Evolutionary conservation across 2,329 filamentous ascomycete species (phyloP).

Genomic region (Geosmithia morbida): DNA sequence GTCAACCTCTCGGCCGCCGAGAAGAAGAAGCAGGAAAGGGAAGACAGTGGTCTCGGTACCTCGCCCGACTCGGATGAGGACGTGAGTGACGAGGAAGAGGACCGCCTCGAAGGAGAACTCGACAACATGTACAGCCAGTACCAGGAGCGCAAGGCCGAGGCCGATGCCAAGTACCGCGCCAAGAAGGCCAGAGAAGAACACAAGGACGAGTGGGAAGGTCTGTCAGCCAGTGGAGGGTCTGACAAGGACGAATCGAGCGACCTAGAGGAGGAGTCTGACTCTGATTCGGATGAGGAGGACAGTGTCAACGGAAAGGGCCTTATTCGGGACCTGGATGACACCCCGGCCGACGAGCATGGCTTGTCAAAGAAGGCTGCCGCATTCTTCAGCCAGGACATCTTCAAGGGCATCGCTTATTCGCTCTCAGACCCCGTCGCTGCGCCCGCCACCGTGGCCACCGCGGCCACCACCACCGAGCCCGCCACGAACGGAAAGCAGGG

Average conservation of each 20-base stretch:
- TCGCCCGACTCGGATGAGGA: constrained; percentile 44
- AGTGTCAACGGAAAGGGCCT: constrained; percentile 11
- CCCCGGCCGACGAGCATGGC: constrained; percentile 26
- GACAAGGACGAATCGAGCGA: constrained; percentile 46
- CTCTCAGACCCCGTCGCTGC: constrained; percentile 30
- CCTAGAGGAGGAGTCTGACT: constrained; percentile 39
- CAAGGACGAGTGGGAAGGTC: constrained; percentile 82
- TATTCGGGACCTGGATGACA: constrained; percentile 22
- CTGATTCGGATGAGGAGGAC: constrained; percentile 18
- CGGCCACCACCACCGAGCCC: constrained; percentile 1
- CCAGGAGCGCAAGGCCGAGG: constrained; percentile 61
- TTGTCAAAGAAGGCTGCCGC: constrained; percentile 75
- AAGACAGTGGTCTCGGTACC: constrained; percentile 40
- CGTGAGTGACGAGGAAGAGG: constrained; percentile 65
- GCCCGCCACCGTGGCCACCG: too few species aligned
- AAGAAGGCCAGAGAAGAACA: constrained; percentile 76
- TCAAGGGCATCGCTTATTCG: constrained; percentile 60
- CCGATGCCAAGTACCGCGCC: constrained; percentile 76
- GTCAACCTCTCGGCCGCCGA: constrained; percentile 42
- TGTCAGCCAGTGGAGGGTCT: constrained; percentile 51
- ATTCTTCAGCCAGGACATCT: constrained; percentile 94
- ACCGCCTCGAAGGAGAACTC: constrained; percentile 70
- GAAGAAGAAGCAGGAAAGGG: constrained; percentile 30
- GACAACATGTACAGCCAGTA: constrained; percentile 82
- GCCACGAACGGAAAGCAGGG: constrained; percentile 13